Percentiles rank a stretch among this genome's conserved stretches.
Conservation (phyloP, 108 stramenopile species). For the Phaeodactylum tricornutum region DNA sequence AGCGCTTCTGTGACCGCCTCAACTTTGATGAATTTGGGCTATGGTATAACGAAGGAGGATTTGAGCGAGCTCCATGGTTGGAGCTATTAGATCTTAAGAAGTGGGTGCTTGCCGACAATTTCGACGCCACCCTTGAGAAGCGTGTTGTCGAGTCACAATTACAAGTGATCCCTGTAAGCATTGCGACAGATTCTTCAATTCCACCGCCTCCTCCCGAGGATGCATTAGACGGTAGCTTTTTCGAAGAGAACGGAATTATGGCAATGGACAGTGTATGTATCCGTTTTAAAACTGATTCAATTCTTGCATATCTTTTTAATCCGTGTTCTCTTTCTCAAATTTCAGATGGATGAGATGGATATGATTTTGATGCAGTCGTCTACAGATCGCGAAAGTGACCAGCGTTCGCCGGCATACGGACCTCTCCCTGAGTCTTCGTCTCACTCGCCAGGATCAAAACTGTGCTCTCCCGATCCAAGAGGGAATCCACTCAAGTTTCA, state of each 20-base stretch:
- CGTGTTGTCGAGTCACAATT: background rate
- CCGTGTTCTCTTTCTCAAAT: background rate
- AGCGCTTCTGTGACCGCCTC: conserved; percentile 51
- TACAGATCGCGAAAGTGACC: conserved; percentile 36
- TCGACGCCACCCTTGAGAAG: conserved; percentile 4
- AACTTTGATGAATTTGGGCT: conserved; percentile 85
- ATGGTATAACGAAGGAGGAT: conserved; percentile 96
- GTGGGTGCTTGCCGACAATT: conserved; percentile 70
- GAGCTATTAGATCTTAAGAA: conserved; percentile 92
- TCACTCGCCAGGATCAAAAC: too few relatives aligned
- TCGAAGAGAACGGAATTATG: conserved; percentile 37
- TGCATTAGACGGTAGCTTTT: conserved; percentile 30
- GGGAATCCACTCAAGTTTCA: conserved; percentile 54
- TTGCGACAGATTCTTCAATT: conserved; percentile 1
- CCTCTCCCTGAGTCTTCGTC: background rate
- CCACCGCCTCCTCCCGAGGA: conserved; percentile 40
- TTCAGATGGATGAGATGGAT: conserved; percentile 50
- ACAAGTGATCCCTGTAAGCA: too few relatives aligned
- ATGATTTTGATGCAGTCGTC: conserved; percentile 38
- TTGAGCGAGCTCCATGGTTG: conserved; percentile 86
- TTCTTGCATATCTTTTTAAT: background rate
- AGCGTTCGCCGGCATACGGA: background rate
- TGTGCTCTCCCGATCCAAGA: background rate
- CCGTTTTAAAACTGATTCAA: background rate
- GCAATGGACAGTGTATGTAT: conserved; percentile 34